These are phyloP conservation scores for Hypoxylon sp. DNA, from an alignment of 2,329 filamentous ascomycete genomes.

Conservation along the genomic window DNA sequence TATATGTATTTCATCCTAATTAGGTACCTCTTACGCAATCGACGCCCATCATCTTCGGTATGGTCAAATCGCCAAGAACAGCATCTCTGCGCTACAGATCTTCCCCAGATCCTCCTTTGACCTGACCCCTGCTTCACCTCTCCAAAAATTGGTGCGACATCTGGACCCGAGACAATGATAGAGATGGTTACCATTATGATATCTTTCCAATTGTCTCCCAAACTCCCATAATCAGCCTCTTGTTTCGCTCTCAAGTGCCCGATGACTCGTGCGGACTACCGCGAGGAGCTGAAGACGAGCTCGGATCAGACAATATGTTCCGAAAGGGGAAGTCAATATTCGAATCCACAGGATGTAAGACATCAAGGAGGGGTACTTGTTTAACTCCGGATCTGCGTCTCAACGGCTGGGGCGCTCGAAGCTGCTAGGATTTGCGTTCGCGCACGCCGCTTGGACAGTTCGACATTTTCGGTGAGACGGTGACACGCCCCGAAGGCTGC, in stretches of 20 bases:
- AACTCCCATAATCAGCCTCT: background rate
- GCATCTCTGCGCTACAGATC: constrained; percentile 8
- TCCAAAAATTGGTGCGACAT: background rate
- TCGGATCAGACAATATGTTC: background rate
- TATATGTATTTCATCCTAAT: too few relatives aligned
- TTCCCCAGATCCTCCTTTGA: constrained; percentile 3
- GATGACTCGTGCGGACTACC: background rate
- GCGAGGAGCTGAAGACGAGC: background rate
- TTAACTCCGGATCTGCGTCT: constrained; percentile 1
- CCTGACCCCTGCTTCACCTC: background rate
- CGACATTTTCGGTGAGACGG: background rate
- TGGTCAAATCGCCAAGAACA: constrained; percentile 8
- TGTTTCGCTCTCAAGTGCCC: background rate
- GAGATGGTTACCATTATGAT: background rate
- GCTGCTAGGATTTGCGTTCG: background rate
- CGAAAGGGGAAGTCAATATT: background rate
- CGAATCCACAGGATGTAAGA: background rate
- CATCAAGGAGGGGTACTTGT: background rate
- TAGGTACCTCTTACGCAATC: constrained; percentile 14
- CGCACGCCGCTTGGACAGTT: background rate
- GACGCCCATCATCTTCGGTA: constrained; percentile 8
- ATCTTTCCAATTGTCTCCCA: background rate
- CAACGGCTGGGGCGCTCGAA: background rate
- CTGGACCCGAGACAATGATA: background rate
- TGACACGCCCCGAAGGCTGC: background rate